phyloP scores from a whole-genome alignment of 2,329 filamentous ascomycete species.

The Fusarium mexicanum region DNA sequence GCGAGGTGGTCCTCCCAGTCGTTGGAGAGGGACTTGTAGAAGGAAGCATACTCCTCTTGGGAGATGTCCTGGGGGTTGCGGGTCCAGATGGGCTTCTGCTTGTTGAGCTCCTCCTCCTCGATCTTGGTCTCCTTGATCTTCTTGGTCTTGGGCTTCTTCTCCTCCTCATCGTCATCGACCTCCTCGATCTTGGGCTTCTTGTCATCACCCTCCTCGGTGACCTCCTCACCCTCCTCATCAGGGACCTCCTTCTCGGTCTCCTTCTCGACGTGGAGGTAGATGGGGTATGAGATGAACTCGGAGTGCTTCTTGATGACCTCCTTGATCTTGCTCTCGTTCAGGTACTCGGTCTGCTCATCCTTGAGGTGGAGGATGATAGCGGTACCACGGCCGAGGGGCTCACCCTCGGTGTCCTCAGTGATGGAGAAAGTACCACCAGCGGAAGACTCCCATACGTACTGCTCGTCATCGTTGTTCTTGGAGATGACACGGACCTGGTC shows the following conservation, averaged over 20 bases:
- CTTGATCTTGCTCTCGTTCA: constrained; percentile 99
- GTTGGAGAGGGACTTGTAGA: constrained; percentile 99
- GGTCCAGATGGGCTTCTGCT: constrained; percentile 99
- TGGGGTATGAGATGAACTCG: constrained; percentile 99
- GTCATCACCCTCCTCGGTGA: constrained; percentile 75
- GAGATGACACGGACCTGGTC: constrained; percentile 95
- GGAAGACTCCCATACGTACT: constrained; percentile 99
- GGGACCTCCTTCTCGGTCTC: constrained; percentile 99
- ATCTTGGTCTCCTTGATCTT: constrained; percentile 99
- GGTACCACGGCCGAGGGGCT: constrained; percentile 91
- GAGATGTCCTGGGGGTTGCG: constrained; percentile 96
- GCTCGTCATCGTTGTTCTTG: constrained; percentile 99
- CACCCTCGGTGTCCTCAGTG: constrained; percentile 86
- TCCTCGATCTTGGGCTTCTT: constrained; percentile 98
- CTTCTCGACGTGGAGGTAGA: constrained; percentile 99
- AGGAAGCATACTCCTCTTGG: constrained; percentile 95
- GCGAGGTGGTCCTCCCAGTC: constrained; percentile 99
- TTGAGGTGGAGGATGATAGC: constrained; percentile 99
- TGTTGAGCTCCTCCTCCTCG: constrained; percentile 99
- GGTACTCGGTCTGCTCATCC: constrained; percentile 98
- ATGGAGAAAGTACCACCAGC: constrained; percentile 98
- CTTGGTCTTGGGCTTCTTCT: constrained; percentile 99
- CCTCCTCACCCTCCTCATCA: constrained; percentile 84
- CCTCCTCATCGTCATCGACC: constrained; percentile 85
- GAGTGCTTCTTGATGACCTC: constrained; percentile 99